Percentiles rank a stretch among this genome's conserved stretches.
phyloP scores from a whole-genome alignment of 225 moss, liverwort and hornwort genomes.

The Sphagnum contortum region DNA sequence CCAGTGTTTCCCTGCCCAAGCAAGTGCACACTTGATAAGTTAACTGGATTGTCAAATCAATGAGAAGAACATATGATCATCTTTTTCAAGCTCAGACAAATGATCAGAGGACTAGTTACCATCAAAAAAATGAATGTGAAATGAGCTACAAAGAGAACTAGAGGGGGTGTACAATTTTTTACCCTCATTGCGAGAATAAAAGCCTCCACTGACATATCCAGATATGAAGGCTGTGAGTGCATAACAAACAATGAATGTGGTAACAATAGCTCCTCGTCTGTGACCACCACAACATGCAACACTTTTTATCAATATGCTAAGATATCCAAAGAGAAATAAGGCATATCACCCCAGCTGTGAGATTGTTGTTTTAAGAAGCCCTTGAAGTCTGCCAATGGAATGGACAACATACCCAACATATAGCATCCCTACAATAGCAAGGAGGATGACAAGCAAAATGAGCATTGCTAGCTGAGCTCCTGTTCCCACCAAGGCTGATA shows the following conservation, averaged over 20 bases:
- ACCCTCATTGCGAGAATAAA: constrained; percentile 95
- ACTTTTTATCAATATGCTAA: no score
- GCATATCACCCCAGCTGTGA: no score
- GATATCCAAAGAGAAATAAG: no score
- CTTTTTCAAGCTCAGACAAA: no score
- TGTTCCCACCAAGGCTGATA: constrained; percentile 89
- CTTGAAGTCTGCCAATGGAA: no score
- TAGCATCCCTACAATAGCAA: constrained; percentile 92
- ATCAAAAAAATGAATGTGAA: no score
- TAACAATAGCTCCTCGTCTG: constrained; percentile 98
- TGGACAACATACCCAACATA: constrained; percentile 75
- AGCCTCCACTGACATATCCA: constrained; percentile 98
- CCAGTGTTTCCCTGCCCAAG: constrained; percentile 79
- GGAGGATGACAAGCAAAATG: constrained; percentile 78
- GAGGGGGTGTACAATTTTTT: neutral
- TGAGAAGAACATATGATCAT: no score
- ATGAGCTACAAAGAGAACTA: neutral
- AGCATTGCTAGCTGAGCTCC: constrained; percentile 92
- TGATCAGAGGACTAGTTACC: no score
- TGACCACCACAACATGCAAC: neutral
- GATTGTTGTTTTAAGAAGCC: no score
- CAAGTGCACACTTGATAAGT: no score
- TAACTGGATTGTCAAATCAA: neutral
- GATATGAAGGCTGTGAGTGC: constrained; percentile 94
- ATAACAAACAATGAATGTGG: constrained; percentile 95